Evolutionary conservation across 2,329 filamentous ascomycete genomes (phyloP), one percentile per base, ranked within the genome.

Genomic region (Nigrograna mackinnonii): DNA sequence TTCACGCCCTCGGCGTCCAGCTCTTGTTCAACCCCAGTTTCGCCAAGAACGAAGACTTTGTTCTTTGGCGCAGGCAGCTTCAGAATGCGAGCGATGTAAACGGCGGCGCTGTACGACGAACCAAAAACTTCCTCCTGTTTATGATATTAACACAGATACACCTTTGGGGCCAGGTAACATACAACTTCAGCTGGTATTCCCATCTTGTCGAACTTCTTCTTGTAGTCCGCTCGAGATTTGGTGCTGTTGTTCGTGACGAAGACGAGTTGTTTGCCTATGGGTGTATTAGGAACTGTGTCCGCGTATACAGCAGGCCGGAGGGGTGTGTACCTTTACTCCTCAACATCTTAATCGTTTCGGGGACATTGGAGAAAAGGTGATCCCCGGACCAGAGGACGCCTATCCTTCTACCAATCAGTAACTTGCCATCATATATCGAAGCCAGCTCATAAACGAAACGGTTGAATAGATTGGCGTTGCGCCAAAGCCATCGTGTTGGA

Each of bases 171-270:
- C 17, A 3, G 5, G 39, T 4, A 16, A 64, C 70, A 21, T 62
- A 82, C 80, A 49, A 87, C 82, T 44, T 82, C 78, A 56, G 83
- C 85, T 1, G 87, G 85, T 58, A 99, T 96, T 35, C 87, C 87
- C 66, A 96, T 79, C 40, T 75, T 75, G 35, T 87, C 83, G 46
- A 99, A 85, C 66, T 97, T 99, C 76, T 92, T 90, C 68, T 87
- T 86, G 72, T 99, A 99, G 67, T 96, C 91, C 37, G 81, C 77
- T 43, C 94, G 87, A 9, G 92, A 96, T 69, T 99, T 99, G 43
- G 94, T 97, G 63, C 91, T 96, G 76, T 99, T 99, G 75, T 99
- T 99, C 30, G 94, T 99, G 39, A 99, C 94, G 65, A 99, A 99
- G 41, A 99, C 85, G 22, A 94, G 80, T 66, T 86, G 86, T 71